Conservation (phyloP, 768 basidiomycete species). For the Tylopilus subfusipes region DNA sequence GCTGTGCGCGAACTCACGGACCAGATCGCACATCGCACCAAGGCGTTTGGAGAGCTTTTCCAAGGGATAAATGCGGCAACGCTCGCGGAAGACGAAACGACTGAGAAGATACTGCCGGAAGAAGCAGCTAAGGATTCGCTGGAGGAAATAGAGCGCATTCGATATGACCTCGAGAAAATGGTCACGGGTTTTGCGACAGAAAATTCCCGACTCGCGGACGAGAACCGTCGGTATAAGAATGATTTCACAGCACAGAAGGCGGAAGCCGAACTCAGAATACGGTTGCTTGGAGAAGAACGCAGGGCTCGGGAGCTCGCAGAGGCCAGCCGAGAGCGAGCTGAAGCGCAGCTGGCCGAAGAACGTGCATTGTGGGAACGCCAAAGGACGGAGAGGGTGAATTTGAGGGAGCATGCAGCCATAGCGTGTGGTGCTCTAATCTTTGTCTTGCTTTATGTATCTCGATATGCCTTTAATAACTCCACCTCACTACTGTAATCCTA, state of each 20-base stretch:
- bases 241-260: slow-evolving; percentile 10
- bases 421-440: slow-evolving; percentile 15
- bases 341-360: slow-evolving; percentile 17
- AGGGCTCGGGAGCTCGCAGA: slow-evolving; percentile 18
- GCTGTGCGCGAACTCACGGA: slow-evolving; percentile 43
- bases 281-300: slow-evolving; percentile 22
- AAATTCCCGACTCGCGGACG: slow-evolving; percentile 27
- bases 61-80: slow-evolving; percentile 41
- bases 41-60: slow-evolving; percentile 41
- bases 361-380: slow-evolving; percentile 9
- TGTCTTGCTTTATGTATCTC: slow-evolving; percentile 13
- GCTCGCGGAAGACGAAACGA: slow-evolving; percentile 38
- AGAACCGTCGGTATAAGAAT: slow-evolving; percentile 17
- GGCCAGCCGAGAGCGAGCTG: slow-evolving; percentile 7
- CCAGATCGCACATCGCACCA: slow-evolving; percentile 39
- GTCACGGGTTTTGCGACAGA: slow-evolving; percentile 35
- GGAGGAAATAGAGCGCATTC: slow-evolving; percentile 39
- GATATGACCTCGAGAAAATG: slow-evolving; percentile 39
- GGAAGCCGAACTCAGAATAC: slow-evolving; percentile 10
- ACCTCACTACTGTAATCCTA: not conserved
- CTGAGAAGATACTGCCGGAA: slow-evolving; percentile 35
- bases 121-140: slow-evolving; percentile 39
- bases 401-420: not conserved
- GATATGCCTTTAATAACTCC: slow-evolving; percentile 8
- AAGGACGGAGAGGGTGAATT: not conserved